phyloP scores from a whole-genome alignment of 2,329 filamentous ascomycete genomes.

The Aureobasidium leucospermi region DNA sequence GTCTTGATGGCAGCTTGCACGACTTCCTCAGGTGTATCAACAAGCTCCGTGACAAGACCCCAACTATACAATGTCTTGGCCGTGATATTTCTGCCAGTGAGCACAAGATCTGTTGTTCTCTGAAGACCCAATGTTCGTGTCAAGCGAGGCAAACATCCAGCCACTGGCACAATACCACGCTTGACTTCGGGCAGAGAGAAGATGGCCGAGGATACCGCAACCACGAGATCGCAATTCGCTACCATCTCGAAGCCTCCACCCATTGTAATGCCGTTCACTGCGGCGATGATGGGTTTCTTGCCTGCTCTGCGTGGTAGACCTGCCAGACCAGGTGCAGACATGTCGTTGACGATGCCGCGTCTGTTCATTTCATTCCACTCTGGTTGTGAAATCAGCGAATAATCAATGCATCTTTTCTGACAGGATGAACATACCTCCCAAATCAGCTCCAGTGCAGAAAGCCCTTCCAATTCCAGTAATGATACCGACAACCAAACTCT shows the following conservation, averaged over 20 bases:
- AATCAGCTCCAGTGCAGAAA: slow-evolving; percentile 50
- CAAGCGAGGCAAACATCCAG: slow-evolving; percentile 45
- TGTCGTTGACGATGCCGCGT: slow-evolving; percentile 20
- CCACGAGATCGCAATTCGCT: slow-evolving; percentile 49
- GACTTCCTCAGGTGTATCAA: slow-evolving; percentile 25
- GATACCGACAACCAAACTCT: slow-evolving; percentile 27
- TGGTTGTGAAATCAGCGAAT: neutral
- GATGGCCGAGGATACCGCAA: slow-evolving; percentile 44
- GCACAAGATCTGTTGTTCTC: slow-evolving; percentile 42
- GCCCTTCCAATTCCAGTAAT: slow-evolving; percentile 48
- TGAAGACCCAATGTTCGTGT: slow-evolving; percentile 44
- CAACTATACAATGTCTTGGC: slow-evolving; percentile 39
- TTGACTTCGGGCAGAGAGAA: slow-evolving; percentile 50
- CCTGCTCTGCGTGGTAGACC: slow-evolving; percentile 50
- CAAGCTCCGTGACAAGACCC: slow-evolving; percentile 36
- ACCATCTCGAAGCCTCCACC: slow-evolving; percentile 53
- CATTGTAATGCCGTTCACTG: slow-evolving; percentile 51
- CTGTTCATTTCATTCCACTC: slow-evolving; percentile 24
- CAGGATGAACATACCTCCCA: slow-evolving; percentile 38
- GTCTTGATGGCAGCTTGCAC: slow-evolving; percentile 15
- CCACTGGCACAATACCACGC: slow-evolving; percentile 47
- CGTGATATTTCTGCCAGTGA: slow-evolving; percentile 40
- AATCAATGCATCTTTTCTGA: neutral
- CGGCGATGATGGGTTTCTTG: slow-evolving; percentile 55
- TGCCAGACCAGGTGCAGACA: slow-evolving; percentile 41